Evolutionary conservation across 2,329 filamentous ascomycete genomes (phyloP).

Genomic region (Phyllachora maydis): DNA sequence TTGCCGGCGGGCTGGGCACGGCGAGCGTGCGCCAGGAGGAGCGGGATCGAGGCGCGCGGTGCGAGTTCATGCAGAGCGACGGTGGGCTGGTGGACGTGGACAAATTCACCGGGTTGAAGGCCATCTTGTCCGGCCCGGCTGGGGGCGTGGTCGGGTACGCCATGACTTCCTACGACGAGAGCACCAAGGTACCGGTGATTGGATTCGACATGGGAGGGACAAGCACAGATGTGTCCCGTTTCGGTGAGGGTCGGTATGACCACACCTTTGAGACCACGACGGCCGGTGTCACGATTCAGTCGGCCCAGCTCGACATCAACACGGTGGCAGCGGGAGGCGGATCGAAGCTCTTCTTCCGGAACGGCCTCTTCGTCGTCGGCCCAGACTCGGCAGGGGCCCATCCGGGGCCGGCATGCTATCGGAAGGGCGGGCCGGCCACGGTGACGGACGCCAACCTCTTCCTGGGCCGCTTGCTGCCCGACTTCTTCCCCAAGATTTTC

Average conservation of each 20-base stretch:
- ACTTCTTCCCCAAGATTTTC: conserved; percentile 92
- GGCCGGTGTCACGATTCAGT: conserved; percentile 84
- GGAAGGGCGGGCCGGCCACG: conserved; percentile 72
- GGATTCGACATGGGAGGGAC: conserved; percentile 95
- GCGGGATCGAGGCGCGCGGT: conserved; percentile 51
- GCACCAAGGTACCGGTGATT: conserved; percentile 70
- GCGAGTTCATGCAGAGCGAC: conserved; percentile 91
- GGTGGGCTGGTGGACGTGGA: conserved; percentile 55
- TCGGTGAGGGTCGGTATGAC: conserved; percentile 68
- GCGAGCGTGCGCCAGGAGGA: conserved; percentile 48
- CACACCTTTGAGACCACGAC: conserved; percentile 91
- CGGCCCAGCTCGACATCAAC: conserved; percentile 83
- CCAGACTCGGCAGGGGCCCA: conserved; percentile 80
- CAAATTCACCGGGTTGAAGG: conserved; percentile 65
- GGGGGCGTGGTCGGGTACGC: conserved; percentile 87
- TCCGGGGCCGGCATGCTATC: conserved; percentile 77
- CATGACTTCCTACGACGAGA: conserved; percentile 69
- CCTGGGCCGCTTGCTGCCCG: conserved; percentile 63
- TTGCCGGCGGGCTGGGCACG: conserved; percentile 59
- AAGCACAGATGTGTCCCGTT: conserved; percentile 77
- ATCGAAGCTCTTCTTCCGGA: conserved; percentile 67
- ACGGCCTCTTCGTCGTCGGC: conserved; percentile 77
- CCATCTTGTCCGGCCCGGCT: conserved; percentile 78
- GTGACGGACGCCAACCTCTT: conserved; percentile 90
- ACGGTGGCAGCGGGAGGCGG: conserved; percentile 85